Base-by-base conservation (phyloP, 352 stramenopile species). In the Pythium inflatum region DNA sequence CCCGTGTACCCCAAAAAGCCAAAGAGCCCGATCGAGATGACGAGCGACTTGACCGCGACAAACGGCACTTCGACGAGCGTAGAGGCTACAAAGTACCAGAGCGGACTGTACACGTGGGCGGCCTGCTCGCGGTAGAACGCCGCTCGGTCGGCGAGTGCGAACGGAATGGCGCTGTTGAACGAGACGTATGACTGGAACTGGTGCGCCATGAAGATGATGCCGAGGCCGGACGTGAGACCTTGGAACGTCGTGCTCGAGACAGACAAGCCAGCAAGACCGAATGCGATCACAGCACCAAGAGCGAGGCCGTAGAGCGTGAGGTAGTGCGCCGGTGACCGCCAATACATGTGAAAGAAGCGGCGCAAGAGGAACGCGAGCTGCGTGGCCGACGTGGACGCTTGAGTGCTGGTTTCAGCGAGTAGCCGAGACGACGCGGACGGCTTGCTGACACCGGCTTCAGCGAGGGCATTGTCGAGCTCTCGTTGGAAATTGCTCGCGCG, bases 301-400 rank as follows among this genome's bases (percentile, higher is more conserved):
- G 78, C 22, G 22, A 75, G 48, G 8, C 79, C 48, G 8, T 78
- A 40, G n/a, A 87, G 49, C 9, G 79, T 78, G 9, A 85, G 53
- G 73, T 93, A 93, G 70, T 97, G 95, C 43, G 73, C 70, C 20
- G 86, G 83, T 22, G 76, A 88, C 27, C 89, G 77, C 79, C 78
- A 95, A 67, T 96, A 95, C 41, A 85, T 81, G 61, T 18, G 9
- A 16, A 68, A 18, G 36, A 68, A 62, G 11, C 62, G 49, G 7
- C 62, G 38, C 16, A 68, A 20, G 20, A 68, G 34, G 27, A 68
- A 55, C 24, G 40, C 54, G 25, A 40, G 36, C 31, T 68, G 62
- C 7, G 62, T 68, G 22, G 36, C 16, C n/a, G 45, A 34, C 1
- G 36, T 45, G 2, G 62, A 48, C 0, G 62, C 62, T 14, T 50